Base-by-base conservation (phyloP, 148 eudicot species). In the Vaccinium myrtillus region DNA sequence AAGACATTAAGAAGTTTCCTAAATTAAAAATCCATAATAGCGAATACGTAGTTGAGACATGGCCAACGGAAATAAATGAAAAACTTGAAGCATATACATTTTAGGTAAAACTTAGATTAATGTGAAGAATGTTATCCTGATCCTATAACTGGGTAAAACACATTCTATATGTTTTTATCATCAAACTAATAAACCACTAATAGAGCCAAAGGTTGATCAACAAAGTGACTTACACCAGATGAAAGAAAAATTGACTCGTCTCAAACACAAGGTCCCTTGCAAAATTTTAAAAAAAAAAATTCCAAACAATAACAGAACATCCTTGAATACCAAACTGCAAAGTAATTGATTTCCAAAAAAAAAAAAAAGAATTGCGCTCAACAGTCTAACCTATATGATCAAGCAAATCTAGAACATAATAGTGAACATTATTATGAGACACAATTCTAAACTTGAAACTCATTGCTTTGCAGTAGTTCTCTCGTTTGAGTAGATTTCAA, bases 391-490 rank as follows among this genome's bases (percentile, higher is more conserved):
- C 77, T 8, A 74, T 39, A 14, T 39, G 19, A 49, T 74, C 77
- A 8, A 16, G n/a, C 7, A 19, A 75, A 5, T 75, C 53, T 16
- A 75, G 53, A 25, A 46, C 13, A 46, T 19, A 46, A 46, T 46
- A 43, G 27, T 43, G 21, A 43, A 19, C 54, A 8, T 46, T 8
- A 21, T 46, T 19, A 75, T 2, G 46, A 46, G 51, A 74, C 77
- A 15, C 46, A 6, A 73, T 39, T 8, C 49, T 74, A 2, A 43
- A 43, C 78, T 74, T 43, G 78, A 53, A 75, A 25, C 27, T 19
- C 78, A 46, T 39, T 36, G 77, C 50, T 74, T 74, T 32, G 50
- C 77, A 39, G 77, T 74, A 73, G 49, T 73, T 36, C n/a, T 73
- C 49, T 16, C 39, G 49, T 73, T 75, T 75, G 15, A 75, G 12